Evolutionary conservation across 2,329 filamentous ascomycete genomes (phyloP), one percentile per base, ranked within the genome.

Genomic region (Phialemonium atrogriseum): DNA sequence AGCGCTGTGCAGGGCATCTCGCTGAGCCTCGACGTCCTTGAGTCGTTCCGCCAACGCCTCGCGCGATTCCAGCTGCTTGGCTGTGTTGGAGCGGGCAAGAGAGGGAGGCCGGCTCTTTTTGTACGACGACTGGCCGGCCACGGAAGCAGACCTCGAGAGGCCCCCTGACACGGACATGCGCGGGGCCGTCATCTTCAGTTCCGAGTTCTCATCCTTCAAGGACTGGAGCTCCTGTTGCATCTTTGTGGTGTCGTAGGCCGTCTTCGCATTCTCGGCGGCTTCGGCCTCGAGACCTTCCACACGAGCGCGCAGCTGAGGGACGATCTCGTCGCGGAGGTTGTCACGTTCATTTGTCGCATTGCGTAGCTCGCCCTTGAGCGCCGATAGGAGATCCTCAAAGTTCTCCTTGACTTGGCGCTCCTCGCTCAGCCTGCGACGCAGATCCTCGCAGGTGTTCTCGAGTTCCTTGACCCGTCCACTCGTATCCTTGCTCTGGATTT

Each of bases 11-110:
- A 98, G 68, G 1, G 89, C 88, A 56, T 98, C 89, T 27, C 91
- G 77, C 60, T 98, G 91, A 25, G 85, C 79, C 58, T 96, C 89
- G 9, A 95, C 80, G 43, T 96, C 89, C 56, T 94, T 94, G 12
- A 94, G 68, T 18, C 84, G 74, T 44, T 94, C 87, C 2, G 79
- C 75, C 11, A 88, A 58, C 9, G 74, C 70, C 33, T 89, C 84
- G 33, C 77, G 69, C 4, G 74, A 77, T 44, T 84, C 73, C 36
- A 48, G 56, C 31, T 55, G 59, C 64, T 80, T 64, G 24, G 70
- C 62, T 24, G 61, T 73, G 48, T 67, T 73, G 8, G 80, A 80
- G 39, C 81, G 66, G 7, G 57, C 51, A 31, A 62, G 41, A 25
- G 59, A 49, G 30, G 49, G 45, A 29, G 51, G 52, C 13, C 58